Conservation (phyloP, 169 alveolate species). For the Plasmodium yoelii region DNA sequence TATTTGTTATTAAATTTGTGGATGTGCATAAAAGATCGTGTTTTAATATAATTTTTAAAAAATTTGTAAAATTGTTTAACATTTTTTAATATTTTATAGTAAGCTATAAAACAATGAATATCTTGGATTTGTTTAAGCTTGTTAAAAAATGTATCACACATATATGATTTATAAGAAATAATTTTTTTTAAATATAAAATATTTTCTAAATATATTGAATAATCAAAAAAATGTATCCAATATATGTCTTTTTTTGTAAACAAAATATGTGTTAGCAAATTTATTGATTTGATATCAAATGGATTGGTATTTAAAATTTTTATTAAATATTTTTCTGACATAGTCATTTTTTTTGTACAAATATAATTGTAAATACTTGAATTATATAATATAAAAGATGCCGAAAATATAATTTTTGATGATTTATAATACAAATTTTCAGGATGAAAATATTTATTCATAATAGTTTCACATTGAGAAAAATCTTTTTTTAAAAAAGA, state of each 20-base stretch:
- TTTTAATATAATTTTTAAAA: slow-evolving; percentile 24
- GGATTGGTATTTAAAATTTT: slow-evolving; percentile 24
- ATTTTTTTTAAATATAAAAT: slow-evolving; percentile 13
- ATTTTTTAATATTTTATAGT: slow-evolving; percentile 9
- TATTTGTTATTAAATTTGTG: neutral
- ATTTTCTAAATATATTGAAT: slow-evolving; percentile 36
- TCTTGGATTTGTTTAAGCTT: slow-evolving; percentile 8
- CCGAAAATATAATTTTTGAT: neutral
- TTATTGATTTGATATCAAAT: slow-evolving; percentile 41
- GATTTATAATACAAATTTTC: neutral
- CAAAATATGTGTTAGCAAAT: slow-evolving; percentile 30
- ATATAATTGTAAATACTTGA: slow-evolving; percentile 24
- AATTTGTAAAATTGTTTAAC: neutral
- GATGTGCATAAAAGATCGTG: neutral
- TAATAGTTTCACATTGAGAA: slow-evolving; percentile 25
- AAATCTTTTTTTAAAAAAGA: slow-evolving; percentile 27
- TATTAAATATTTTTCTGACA: slow-evolving; percentile 35
- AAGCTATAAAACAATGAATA: neutral
- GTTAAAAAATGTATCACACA: slow-evolving; percentile 21
- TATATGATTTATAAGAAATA: neutral
- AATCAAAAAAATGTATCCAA: slow-evolving; percentile 61
- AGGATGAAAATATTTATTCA: slow-evolving; percentile 8
- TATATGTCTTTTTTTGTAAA: slow-evolving; percentile 22
- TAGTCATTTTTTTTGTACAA: slow-evolving; percentile 27
- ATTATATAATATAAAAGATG: slow-evolving; percentile 34